phyloP scores from a whole-genome alignment of 1,284 basidiomycete genomes.

The Sanghuangporus sanghuang region DNA sequence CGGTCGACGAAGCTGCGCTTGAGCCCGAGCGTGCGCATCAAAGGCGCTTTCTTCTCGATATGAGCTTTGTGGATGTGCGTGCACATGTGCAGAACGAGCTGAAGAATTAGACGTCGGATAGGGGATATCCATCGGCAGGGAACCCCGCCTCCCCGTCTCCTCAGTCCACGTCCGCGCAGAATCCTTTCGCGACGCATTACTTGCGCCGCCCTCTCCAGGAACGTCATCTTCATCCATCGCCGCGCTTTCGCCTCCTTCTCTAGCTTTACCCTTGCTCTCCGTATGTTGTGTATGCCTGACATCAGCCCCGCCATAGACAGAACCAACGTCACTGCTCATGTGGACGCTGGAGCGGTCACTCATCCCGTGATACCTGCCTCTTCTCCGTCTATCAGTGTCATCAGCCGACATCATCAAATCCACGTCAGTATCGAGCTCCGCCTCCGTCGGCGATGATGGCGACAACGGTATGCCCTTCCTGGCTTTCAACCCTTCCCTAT shows the following conservation, averaged over 20 bases:
- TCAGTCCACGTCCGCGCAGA: constrained; percentile 12
- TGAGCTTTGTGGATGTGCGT: neutral
- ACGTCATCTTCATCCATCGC: constrained; percentile 10
- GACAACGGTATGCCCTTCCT: constrained; percentile 1
- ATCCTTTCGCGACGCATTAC: constrained; percentile 4
- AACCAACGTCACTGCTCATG: constrained; percentile 12
- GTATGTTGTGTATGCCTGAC: neutral
- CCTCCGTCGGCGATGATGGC: constrained; percentile 19
- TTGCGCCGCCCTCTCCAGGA: neutral
- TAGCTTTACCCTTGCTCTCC: neutral
- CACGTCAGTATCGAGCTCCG: constrained; percentile 34
- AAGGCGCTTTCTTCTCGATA: constrained; percentile 8
- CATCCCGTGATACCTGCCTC: constrained; percentile 1
- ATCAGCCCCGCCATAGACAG: constrained; percentile 7
- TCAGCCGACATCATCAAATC: constrained; percentile 21
- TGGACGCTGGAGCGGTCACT: constrained; percentile 8
- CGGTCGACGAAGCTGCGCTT: constrained; percentile 36
- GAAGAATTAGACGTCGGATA: neutral
- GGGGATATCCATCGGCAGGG: constrained; percentile 17
- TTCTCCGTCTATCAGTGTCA: constrained; percentile 12
- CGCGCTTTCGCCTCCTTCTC: neutral
- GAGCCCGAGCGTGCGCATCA: constrained; percentile 8
- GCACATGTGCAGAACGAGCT: neutral
- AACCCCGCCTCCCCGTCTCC: constrained; percentile 10
- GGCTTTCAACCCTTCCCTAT: neutral